Evolutionary conservation across 2,329 filamentous ascomycete species (phyloP).

Genomic region (Dactylonectria macrodidyma): DNA sequence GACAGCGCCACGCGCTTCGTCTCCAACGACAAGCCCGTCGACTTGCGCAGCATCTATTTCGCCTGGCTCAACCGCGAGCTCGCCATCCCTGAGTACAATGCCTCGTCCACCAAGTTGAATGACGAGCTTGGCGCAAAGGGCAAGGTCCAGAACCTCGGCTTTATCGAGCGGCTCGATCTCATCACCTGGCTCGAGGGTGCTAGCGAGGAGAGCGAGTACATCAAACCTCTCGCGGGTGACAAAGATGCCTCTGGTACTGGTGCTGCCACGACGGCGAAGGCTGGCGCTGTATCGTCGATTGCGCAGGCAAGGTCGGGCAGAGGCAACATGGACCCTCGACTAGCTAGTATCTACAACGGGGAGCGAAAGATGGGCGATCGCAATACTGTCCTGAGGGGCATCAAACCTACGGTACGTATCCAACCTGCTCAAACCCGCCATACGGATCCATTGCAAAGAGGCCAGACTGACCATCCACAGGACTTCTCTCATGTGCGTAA

Average conservation of each 20-base stretch:
- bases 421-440: background rate
- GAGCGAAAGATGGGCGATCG: conserved; percentile 94
- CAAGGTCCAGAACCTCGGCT: conserved; percentile 88
- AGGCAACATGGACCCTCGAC: conserved; percentile 81
- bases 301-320: conserved; percentile 70
- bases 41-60: conserved; percentile 95
- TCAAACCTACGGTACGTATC: conserved; percentile 84
- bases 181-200: conserved; percentile 95
- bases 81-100: conserved; percentile 91
- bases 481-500: conserved; percentile 97
- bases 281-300: conserved; percentile 60
- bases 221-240: conserved; percentile 84
- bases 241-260: conserved; percentile 59
- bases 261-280: conserved; percentile 55
- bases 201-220: conserved; percentile 92
- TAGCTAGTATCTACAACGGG: conserved; percentile 91
- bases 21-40: conserved; percentile 81
- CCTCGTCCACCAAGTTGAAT: conserved; percentile 84
- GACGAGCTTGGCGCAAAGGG: conserved; percentile 79
- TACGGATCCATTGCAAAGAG: too few relatives aligned
- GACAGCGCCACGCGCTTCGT: conserved; percentile 87
- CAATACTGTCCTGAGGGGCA: conserved; percentile 88
- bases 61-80: conserved; percentile 95
- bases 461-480: conserved; percentile 59
- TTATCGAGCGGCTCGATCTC: conserved; percentile 91